Evolutionary conservation across 345 rosid genomes (phyloP), one percentile per base, ranked within the genome.

Genomic region (Hibiscus mutabilis): DNA sequence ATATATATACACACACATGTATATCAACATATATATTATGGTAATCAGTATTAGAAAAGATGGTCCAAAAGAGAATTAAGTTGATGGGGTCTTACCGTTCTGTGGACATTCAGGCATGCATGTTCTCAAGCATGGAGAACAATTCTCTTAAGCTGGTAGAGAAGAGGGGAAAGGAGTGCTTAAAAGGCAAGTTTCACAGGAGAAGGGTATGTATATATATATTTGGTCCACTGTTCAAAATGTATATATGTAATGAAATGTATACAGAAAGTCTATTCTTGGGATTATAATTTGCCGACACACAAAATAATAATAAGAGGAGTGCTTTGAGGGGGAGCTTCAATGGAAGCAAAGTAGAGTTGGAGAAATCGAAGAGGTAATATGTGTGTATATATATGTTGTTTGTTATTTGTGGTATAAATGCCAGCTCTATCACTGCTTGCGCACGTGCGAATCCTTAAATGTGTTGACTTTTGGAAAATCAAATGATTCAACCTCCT

Each of bases 101-200:
- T 81, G 89, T 91, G 88, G 93, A 89, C 96, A 91, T 91, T 87
- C 88, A 91, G 86, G 94, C 96, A 89, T 86, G 93, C 96, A 91
- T 91, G 90, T 93, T 85, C 87, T 84, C 80, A 29, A 22, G 49
- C 75, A 74, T 67, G 64, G 16, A 69, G 77, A 25, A 35, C 74
- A 55, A 18, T 35, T 55, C 15, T 33, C 31, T 19, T 19, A 37
- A 49, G 53, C 33, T 19, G 44, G 47, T 42, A 58, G 61, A 73
- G 71, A 73, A 72, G 72, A 33, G 72, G 75, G 52, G 76, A 78
- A 59, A 74, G 44, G 79, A 72, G 86, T 79, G 78, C 92, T 93
- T 91, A 81, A 82, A 91, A 93, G 93, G 90, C 91, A 91, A 89
- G 93, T 66, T 67, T 83, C 75, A 81, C 63, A 33, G 53, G 73